A percentile compares a stretch with the other conserved stretches of the same genome.
Evolutionary conservation across 192 early-diverging fungal species (phyloP).

Genomic region (Cladochytrium replicatum): DNA sequence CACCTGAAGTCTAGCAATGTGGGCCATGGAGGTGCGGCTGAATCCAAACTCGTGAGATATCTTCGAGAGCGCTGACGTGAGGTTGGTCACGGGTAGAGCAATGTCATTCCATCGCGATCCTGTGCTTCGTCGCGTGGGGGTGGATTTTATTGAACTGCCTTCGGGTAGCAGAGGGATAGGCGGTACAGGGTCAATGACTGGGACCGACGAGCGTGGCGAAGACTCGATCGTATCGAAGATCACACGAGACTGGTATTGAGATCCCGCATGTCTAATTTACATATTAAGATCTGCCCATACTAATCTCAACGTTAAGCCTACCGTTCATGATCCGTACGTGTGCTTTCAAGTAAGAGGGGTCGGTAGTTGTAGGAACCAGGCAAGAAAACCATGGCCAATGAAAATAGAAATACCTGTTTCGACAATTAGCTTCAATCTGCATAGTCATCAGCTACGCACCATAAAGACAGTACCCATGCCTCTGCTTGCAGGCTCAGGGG

Average conservation of each 20-base stretch:
- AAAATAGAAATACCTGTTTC: slow-evolving; percentile 66
- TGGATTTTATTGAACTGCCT: slow-evolving; percentile 2
- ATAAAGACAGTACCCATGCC: background rate
- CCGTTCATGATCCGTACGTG: slow-evolving; percentile 1
- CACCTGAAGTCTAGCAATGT: too few relatives aligned
- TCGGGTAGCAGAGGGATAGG: slow-evolving; percentile 14
- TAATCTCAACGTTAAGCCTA: slow-evolving; percentile 5
- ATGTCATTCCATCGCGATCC: too few relatives aligned
- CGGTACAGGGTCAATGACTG: slow-evolving; percentile 20
- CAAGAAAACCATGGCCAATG: slow-evolving; percentile 70
- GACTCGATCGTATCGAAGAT: slow-evolving; percentile 17
- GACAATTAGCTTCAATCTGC: background rate
- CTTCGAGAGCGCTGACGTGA: too few relatives aligned
- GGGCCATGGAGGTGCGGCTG: too few relatives aligned
- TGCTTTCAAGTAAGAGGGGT: slow-evolving; percentile 13
- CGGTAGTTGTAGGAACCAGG: slow-evolving; percentile 36
- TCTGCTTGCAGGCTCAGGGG: background rate
- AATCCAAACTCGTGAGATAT: too few relatives aligned
- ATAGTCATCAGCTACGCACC: background rate
- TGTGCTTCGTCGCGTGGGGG: too few relatives aligned
- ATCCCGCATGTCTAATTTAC: too few relatives aligned
- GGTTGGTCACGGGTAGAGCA: too few relatives aligned
- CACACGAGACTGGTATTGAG: slow-evolving; percentile 19
- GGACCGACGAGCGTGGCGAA: slow-evolving; percentile 23
- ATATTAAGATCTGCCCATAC: slow-evolving; percentile 6